Conservation (phyloP, 371 early-diverging fungal species). For the Massospora cicadina region DNA sequence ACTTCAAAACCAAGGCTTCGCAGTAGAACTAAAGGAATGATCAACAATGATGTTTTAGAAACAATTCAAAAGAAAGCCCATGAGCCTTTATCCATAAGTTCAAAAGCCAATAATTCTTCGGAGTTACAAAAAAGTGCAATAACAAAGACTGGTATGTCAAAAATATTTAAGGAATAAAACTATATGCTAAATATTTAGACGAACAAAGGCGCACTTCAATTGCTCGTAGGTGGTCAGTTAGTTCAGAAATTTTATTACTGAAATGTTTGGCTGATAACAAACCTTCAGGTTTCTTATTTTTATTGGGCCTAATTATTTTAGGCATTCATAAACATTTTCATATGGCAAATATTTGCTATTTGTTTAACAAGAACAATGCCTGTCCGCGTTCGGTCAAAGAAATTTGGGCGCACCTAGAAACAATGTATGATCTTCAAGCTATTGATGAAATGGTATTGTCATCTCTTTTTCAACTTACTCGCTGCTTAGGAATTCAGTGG, state of each 20-base stretch:
- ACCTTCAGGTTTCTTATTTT: not conserved
- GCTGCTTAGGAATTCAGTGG: slow-evolving; percentile 2
- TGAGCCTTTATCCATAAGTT: not conserved
- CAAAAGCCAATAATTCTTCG: not conserved
- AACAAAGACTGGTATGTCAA: not conserved
- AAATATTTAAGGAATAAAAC: not conserved
- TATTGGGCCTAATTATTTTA: slow-evolving; percentile 1
- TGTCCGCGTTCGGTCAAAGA: not conserved
- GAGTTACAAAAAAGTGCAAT: not conserved
- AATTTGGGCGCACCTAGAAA: not conserved
- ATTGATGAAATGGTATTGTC: not conserved
- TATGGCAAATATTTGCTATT: slow-evolving; percentile 7
- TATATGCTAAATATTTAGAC: not conserved
- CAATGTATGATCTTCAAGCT: slow-evolving; percentile 2
- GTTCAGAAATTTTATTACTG: not conserved
- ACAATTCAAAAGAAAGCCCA: not conserved
- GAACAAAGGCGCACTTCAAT: not conserved
- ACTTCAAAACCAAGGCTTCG: not conserved
- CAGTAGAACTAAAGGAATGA: not conserved
- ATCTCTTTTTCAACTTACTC: not conserved
- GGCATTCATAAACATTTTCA: slow-evolving; percentile 6
- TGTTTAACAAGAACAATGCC: slow-evolving; percentile 5
- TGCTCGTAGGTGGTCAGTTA: not conserved
- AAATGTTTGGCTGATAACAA: slow-evolving; percentile 4
- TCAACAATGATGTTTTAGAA: not conserved